These are phyloP conservation scores for Alternaria solani DNA, from an alignment of 2,329 filamentous ascomycete species.

Conservation along the genomic window DNA sequence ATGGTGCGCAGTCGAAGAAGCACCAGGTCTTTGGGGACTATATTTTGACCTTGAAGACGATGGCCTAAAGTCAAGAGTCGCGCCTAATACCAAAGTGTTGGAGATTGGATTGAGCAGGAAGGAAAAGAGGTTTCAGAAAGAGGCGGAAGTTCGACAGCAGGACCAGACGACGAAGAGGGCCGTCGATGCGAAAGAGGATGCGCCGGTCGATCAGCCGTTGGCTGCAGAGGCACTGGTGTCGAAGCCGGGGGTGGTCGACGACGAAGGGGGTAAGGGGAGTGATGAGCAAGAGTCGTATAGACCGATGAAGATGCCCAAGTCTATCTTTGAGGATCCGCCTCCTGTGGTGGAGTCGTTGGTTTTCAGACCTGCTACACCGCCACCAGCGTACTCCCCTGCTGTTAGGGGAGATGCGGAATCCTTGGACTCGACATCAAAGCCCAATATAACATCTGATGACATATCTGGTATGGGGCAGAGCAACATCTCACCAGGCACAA, in stretches of 20 bases:
- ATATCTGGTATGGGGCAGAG: background rate
- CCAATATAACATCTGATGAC: background rate
- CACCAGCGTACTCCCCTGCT: constrained; percentile 31
- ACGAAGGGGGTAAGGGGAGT: background rate
- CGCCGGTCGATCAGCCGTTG: constrained; percentile 37
- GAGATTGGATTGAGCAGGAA: constrained; percentile 64
- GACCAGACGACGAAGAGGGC: constrained; percentile 45
- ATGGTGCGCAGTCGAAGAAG: constrained; percentile 49
- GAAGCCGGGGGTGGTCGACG: constrained; percentile 25
- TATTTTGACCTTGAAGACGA: constrained; percentile 60
- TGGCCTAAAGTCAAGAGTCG: constrained; percentile 53
- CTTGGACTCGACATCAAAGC: background rate
- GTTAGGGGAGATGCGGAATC: background rate
- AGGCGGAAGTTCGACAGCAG: constrained; percentile 30
- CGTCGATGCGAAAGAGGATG: constrained; percentile 35
- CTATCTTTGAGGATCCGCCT: constrained; percentile 33
- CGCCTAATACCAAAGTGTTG: constrained; percentile 59
- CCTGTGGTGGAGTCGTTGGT: constrained; percentile 11
- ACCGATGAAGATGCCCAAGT: constrained; percentile 32
- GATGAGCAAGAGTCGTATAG: background rate
- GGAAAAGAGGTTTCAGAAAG: constrained; percentile 57
- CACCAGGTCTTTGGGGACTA: constrained; percentile 45
- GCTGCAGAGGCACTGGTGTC: constrained; percentile 25
- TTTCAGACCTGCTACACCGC: constrained; percentile 26
- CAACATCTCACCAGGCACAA: background rate